Evolutionary conservation across 768 basidiomycete genomes (phyloP).

Genomic region (Agaricus subrufescens): DNA sequence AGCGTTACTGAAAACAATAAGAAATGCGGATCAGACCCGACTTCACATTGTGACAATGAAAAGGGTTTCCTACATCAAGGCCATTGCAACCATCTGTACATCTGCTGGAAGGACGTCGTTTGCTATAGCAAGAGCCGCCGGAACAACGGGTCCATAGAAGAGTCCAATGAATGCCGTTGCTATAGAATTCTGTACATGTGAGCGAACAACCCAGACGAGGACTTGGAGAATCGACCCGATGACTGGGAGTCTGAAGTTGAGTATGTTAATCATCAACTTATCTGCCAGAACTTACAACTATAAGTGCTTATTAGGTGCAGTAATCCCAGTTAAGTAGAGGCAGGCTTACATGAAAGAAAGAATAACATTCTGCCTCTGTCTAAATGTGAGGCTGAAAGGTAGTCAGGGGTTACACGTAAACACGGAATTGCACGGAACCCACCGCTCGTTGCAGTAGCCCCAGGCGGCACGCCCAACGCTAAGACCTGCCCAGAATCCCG

Average conservation of each 20-base stretch:
- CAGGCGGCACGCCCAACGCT: conserved; percentile 44
- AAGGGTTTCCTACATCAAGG: conserved; percentile 37
- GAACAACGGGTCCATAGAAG: conserved; percentile 48
- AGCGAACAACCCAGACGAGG: conserved; percentile 44
- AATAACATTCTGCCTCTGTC: conserved; percentile 38
- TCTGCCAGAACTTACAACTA: conserved; percentile 2
- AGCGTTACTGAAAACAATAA: conserved; percentile 5
- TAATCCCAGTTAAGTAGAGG: neutral
- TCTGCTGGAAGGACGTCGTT: conserved; percentile 44
- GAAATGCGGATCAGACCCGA: neutral
- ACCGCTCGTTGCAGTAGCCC: conserved; percentile 43
- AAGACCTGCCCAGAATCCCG: conserved; percentile 56
- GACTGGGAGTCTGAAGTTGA: conserved; percentile 19
- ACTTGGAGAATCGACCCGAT: conserved; percentile 42
- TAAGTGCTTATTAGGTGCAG: neutral
- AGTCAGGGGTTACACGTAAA: neutral
- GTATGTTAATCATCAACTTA: neutral
- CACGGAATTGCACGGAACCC: conserved; percentile 8
- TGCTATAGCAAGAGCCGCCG: conserved; percentile 37
- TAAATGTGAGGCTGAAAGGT: conserved; percentile 35
- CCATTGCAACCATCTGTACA: conserved; percentile 49
- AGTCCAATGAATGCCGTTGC: conserved; percentile 41
- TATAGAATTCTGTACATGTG: conserved; percentile 41
- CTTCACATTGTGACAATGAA: neutral
- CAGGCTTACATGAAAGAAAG: conserved; percentile 37